Percentiles rank a stretch among this genome's conserved stretches.
Conservation (phyloP, 495 filamentous ascomycete genomes). For the Penicillium verhagenii region DNA sequence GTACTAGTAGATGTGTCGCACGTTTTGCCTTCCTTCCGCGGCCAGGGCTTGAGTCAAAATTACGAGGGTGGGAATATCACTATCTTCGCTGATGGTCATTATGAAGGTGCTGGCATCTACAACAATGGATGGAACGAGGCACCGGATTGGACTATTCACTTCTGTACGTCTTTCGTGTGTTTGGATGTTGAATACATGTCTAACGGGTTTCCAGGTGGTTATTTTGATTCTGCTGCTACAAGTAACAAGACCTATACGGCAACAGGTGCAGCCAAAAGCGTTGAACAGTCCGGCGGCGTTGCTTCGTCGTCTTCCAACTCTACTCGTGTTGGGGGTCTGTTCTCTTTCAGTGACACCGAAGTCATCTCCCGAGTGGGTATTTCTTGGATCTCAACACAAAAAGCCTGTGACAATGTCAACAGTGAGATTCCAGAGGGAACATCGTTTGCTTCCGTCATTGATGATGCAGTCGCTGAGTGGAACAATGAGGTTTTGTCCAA, state of each 20-base stretch:
- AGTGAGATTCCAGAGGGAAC: slow-evolving; percentile 56
- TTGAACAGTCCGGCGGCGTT: slow-evolving; percentile 24
- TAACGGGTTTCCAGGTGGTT: slow-evolving; percentile 38
- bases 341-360: slow-evolving; percentile 31
- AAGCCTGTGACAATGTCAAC: slow-evolving; percentile 61
- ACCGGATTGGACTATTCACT: slow-evolving; percentile 63
- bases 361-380: slow-evolving; percentile 67
- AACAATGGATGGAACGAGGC: slow-evolving; percentile 63
- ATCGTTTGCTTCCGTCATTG: slow-evolving; percentile 45
- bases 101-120: slow-evolving; percentile 64
- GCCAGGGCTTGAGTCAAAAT: slow-evolving; percentile 59
- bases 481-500: slow-evolving; percentile 61
- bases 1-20: slow-evolving; percentile 72
- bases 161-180: slow-evolving; percentile 45
- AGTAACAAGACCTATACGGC: slow-evolving; percentile 32
- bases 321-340: slow-evolving; percentile 35
- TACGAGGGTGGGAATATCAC: slow-evolving; percentile 65
- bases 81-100: slow-evolving; percentile 51
- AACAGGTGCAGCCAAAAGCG: slow-evolving; percentile 26
- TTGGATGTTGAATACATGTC: not conserved
- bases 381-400: slow-evolving; percentile 63
- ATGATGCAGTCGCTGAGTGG: slow-evolving; percentile 53
- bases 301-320: slow-evolving; percentile 28
- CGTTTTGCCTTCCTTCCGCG: slow-evolving; percentile 61
- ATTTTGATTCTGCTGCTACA: slow-evolving; percentile 51